Evolutionary conservation across 768 basidiomycete genomes (phyloP), one percentile per base, ranked within the genome.

Genomic region (Kwoniella botswanensis): DNA sequence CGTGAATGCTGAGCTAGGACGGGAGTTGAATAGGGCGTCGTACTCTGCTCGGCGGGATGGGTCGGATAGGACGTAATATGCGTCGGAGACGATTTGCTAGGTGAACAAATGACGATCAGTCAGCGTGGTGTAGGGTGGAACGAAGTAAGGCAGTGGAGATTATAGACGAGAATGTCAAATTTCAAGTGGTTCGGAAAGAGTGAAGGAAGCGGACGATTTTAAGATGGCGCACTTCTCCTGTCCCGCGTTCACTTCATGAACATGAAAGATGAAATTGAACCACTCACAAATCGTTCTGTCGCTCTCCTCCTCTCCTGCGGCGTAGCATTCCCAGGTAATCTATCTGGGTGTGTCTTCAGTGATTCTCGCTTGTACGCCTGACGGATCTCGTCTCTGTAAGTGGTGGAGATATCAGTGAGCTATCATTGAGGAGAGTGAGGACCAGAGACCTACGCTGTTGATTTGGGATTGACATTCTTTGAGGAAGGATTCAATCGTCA

Each of bases 61-160:
- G 83, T 97, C 93, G 2, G 92, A 93, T 46, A 98, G 88, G 29
- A 95, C 92, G 81, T 93, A 97, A 85, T 96, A 96, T 18, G 94
- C 94, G 83, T 97, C 94, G 64, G 94, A 93, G 72, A 97, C 90
- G 9, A 91, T 89, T 91, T 91, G 79, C 64, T 74, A 72, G 44
- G 35, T 42, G 9, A 22, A 17, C 15, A 6, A 35, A 21, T 15
- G 59, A 21, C 26, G 22, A 44, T 15, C 21, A 9, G 21, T 26
- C 24, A 50, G 46, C 18, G 18, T 50, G 46, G 46, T 50, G 12
- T 2, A 17, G 35, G 7, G 6, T 35, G 35, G 35, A 35, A 35
- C 35, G 7, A 35, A 6, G 35, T 9, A 35, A 35, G 35, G 7
- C 35, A 35, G 35, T 35, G 0, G 6, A 35, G 35, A 35, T 35